Base-by-base conservation (phyloP, 495 filamentous ascomycete genomes). In the Acidiella bohemica region DNA sequence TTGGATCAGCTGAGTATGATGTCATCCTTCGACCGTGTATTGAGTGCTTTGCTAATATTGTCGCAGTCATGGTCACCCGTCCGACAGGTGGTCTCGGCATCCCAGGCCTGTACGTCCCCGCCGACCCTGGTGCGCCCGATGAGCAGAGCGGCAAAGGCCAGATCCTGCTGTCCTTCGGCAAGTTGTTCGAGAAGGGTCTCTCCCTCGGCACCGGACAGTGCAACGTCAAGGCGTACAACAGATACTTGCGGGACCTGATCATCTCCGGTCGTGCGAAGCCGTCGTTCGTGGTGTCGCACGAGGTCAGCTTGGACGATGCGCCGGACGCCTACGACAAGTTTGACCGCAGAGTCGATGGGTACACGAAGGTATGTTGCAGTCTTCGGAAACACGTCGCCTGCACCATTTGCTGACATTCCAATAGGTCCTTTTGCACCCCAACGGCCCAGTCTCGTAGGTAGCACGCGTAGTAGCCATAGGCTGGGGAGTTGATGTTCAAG, bases 281-380 rank as follows among this genome's bases (percentile, higher is more conserved):
- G 3, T 66, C 60, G 38, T 74, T 74, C 43, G 68, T 75, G 7
- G 58, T 76, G 16, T 69, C 64, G 1, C 71, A 76, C 38, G 69
- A 73, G 44, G 67, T 74, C 32, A 49, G 48, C 10, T 60, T 76
- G 8, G 70, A 72, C 13, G 68, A 72, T 44, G 70, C 68, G 3
- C 64, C 64, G n/a, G 69, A 70, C 47, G 60, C 84, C 6, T 88
- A 90, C 49, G 58, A 66, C 29, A 72, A 71, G 50, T 90, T 85
- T 40, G 71, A 87, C 22, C 65, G 72, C 55, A 71, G 76, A 41
- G 70, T 80, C 36, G 70, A 75, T 36, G 67, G 69, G n/a, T 58
- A 60, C 32, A 58, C 58, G 22, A 60, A 60, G 48, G 51, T 42
- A 56, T n/a, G n/a, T n/a, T n/a, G n/a, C n/a, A n/a, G n/a, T n/a